Evolutionary conservation across 2,329 filamentous ascomycete genomes (phyloP).

Genomic region (Xylariaceae sp.): DNA sequence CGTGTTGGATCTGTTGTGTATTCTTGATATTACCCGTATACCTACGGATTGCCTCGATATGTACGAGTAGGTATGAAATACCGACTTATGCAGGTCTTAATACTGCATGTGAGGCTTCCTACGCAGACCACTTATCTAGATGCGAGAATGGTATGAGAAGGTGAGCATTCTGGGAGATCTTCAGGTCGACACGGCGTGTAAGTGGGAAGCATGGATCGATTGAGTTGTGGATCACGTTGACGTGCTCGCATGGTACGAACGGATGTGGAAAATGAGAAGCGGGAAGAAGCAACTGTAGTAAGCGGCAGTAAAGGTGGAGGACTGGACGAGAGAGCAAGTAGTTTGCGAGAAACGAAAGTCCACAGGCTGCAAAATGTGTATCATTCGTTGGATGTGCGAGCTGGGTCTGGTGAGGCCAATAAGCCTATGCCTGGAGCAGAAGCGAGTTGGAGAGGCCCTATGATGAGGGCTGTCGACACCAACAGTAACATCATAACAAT

Average conservation of each 20-base stretch:
- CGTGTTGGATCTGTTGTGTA: conserved; percentile 7
- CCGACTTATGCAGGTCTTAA: conserved; percentile 20
- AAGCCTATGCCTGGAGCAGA: neutral
- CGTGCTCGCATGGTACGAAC: conserved; percentile 8
- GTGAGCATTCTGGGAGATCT: conserved; percentile 5
- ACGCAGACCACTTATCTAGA: neutral
- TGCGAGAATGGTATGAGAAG: conserved; percentile 3
- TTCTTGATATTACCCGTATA: neutral
- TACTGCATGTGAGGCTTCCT: conserved; percentile 20
- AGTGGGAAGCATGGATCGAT: conserved; percentile 6
- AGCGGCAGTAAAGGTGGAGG: neutral
- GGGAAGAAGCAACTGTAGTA: neutral
- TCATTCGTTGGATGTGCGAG: neutral
- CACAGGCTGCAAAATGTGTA: neutral
- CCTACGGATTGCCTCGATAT: neutral
- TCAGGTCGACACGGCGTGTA: conserved; percentile 14
- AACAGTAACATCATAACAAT: neutral
- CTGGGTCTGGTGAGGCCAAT: neutral
- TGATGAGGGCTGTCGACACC: neutral
- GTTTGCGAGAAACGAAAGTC: too few species aligned
- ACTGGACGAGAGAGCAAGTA: neutral
- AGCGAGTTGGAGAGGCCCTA: neutral
- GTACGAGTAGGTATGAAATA: neutral
- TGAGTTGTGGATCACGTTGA: conserved; percentile 11
- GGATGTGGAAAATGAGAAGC: neutral